Base-by-base conservation (phyloP, 2,329 filamentous ascomycete species). In the Sphaerulina vaccinii region DNA sequence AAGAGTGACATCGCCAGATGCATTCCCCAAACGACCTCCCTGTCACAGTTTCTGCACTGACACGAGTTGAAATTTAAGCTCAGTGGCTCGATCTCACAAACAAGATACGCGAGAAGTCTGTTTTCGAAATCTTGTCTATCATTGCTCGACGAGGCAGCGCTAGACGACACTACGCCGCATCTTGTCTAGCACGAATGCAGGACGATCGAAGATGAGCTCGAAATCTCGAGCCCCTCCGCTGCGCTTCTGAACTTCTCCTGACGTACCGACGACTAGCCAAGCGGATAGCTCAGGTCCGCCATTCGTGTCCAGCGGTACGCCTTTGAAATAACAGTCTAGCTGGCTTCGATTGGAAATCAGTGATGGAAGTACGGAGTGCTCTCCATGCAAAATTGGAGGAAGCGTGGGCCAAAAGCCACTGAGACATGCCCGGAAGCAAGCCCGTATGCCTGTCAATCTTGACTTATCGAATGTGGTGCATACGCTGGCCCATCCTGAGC, bases 61-160 rank as follows among this genome's bases (percentile, higher is more conserved):
- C 9, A 39, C 37, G 37, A 21, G 22, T 39, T 18, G 18, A 22
- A 39, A 39, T 39, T 39, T 39, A 39, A 39, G 37, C 37, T 39
- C 37, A 19, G 18, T 39, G 36, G 24, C 16, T 29, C 45, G 45
- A 49, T 49, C 45, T 41, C 15, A 32, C 45, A 24, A 33, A 5
- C 18, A 16, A 49, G 45, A 49, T 49, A 41, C 37, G 45, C 45
- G 45, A 49, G 36, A 49, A 49, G 36, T 10, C 23, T 32, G 36
- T 35, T 15, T 10, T 10, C 29, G 22, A 29, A n/a, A 29, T 38
- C n/a, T 35, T 8, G 44, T 16, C 36, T 37, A 48, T 48, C 45
- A 33, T 15, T 41, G 36, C 45, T 19, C 7, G 7, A 32, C 11
- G 16, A 15, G 36, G 45, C 13, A 27, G 9, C 21, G 35, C 35